phyloP scores from a whole-genome alignment of 306 rosid species.

The Canavalia ensiformis region DNA sequence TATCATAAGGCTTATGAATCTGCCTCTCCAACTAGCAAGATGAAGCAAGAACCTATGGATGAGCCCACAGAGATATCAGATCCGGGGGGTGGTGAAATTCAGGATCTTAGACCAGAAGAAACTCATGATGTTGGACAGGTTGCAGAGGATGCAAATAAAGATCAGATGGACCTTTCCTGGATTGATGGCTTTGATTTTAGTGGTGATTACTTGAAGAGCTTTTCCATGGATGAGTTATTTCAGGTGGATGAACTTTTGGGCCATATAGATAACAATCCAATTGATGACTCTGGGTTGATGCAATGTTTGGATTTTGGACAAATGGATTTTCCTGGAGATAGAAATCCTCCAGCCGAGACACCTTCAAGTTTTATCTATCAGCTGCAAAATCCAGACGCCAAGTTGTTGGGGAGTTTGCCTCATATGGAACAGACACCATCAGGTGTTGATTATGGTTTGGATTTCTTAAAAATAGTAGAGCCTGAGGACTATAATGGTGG shows the following conservation, averaged over 20 bases:
- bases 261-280: slow-evolving; percentile 50
- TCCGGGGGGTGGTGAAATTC: slow-evolving; percentile 37
- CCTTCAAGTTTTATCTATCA: slow-evolving; percentile 59
- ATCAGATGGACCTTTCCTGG: slow-evolving; percentile 49
- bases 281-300: slow-evolving; percentile 41
- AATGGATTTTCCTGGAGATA: slow-evolving; percentile 25
- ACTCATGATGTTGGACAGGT: slow-evolving; percentile 9
- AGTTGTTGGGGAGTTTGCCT: slow-evolving; percentile 68
- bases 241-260: slow-evolving; percentile 71
- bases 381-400: slow-evolving; percentile 73
- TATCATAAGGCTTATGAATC: slow-evolving; percentile 40
- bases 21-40: slow-evolving; percentile 39
- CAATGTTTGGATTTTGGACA: slow-evolving; percentile 47
- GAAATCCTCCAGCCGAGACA: slow-evolving; percentile 39
- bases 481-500: slow-evolving; percentile 48
- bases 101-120: slow-evolving; percentile 1
- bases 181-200: slow-evolving; percentile 37
- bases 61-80: slow-evolving; percentile 38
- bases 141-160: slow-evolving; percentile 39
- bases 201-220: slow-evolving; percentile 48
- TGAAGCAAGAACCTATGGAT: slow-evolving; percentile 51
- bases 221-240: slow-evolving; percentile 70
- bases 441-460: slow-evolving; percentile 60
- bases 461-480: slow-evolving; percentile 64
- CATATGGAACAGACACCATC: slow-evolving; percentile 67